A percentile compares a stretch with the other conserved stretches of the same genome.
These are phyloP conservation scores for Endoconidiophora polonica DNA, from an alignment of 2,329 filamentous ascomycete species.

Conservation along the genomic window DNA sequence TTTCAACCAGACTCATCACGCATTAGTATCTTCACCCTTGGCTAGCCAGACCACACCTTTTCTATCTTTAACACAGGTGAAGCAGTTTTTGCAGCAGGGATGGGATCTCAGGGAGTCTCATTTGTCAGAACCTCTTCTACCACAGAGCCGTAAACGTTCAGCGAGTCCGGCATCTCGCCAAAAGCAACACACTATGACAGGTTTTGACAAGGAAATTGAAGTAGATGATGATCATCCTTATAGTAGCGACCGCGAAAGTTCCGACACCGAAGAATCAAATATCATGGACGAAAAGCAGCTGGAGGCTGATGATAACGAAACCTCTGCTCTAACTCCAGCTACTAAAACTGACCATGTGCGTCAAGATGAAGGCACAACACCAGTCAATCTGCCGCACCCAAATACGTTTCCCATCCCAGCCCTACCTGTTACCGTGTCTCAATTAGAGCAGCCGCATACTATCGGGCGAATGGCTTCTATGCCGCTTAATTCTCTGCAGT, in stretches of 20 bases:
- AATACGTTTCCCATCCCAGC: not conserved
- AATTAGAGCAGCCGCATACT: not conserved
- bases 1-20: not conserved
- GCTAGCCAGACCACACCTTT: not conserved
- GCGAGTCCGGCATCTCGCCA: conserved; percentile 3
- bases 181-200: not conserved
- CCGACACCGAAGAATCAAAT: not conserved
- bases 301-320: not conserved
- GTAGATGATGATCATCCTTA: not conserved
- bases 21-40: not conserved
- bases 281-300: not conserved
- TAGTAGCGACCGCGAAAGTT: not conserved
- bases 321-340: not conserved
- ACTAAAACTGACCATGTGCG: not conserved
- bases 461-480: not conserved
- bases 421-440: not conserved
- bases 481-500: conserved; percentile 2
- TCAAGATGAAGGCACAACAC: not conserved
- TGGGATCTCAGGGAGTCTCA: conserved; percentile 11
- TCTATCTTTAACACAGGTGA: not conserved
- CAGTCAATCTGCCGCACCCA: not conserved
- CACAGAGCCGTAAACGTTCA: conserved; percentile 1
- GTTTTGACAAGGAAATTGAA: conserved; percentile 5
- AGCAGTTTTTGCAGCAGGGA: not conserved
- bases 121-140: conserved; percentile 6